Evolutionary conservation across 2,329 filamentous ascomycete genomes (phyloP).

Genomic region (Scolecobasidium constrictum): DNA sequence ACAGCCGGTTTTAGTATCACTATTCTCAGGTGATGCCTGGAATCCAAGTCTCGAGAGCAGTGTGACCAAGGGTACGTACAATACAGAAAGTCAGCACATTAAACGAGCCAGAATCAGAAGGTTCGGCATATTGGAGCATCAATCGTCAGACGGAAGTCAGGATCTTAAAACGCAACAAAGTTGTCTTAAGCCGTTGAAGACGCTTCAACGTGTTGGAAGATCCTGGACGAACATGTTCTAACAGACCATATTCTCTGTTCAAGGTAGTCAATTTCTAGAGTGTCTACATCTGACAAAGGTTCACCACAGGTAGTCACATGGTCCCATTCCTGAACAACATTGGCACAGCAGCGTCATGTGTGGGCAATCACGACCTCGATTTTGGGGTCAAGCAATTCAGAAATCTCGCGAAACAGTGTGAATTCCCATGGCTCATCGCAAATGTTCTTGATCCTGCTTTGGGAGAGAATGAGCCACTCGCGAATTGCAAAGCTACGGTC

Average conservation of each 20-base stretch:
- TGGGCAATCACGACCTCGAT: slow-evolving; percentile 84
- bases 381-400: slow-evolving; percentile 77
- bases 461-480: slow-evolving; percentile 63
- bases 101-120: background rate
- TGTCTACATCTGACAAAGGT: background rate
- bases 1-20: slow-evolving; percentile 58
- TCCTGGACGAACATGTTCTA: too few relatives aligned
- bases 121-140: background rate
- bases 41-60: slow-evolving; percentile 84
- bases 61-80: slow-evolving; percentile 65
- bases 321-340: slow-evolving; percentile 71
- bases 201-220: too few relatives aligned
- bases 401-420: slow-evolving; percentile 61
- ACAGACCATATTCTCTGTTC: too few relatives aligned
- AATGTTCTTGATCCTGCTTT: slow-evolving; percentile 79
- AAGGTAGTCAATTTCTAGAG: too few relatives aligned
- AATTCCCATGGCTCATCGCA: slow-evolving; percentile 81
- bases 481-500: slow-evolving; percentile 61
- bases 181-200: too few relatives aligned
- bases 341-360: slow-evolving; percentile 68
- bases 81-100: background rate
- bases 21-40: slow-evolving; percentile 89
- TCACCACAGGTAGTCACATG: slow-evolving; percentile 67
- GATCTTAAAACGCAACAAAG: background rate
- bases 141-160: background rate